Conservation (phyloP, 2,329 filamentous ascomycete species). For the Fusarium marasasianum region DNA sequence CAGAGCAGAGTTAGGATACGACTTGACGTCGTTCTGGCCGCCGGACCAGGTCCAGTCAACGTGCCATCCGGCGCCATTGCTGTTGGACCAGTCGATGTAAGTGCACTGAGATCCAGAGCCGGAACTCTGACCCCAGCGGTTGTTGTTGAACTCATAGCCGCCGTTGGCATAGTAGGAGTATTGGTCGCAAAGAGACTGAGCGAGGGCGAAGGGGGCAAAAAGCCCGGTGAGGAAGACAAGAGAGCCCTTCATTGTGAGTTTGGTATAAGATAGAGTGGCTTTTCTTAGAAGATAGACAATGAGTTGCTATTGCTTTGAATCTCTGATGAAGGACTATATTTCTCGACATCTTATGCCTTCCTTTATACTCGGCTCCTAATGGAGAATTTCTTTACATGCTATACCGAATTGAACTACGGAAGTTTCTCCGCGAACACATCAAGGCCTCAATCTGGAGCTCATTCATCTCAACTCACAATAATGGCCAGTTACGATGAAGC, state of each 20-base stretch:
- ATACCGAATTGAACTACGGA: constrained; percentile 9
- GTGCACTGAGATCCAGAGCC: constrained; percentile 12
- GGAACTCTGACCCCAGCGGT: constrained; percentile 13
- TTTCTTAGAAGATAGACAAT: neutral
- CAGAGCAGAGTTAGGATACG: constrained; percentile 10
- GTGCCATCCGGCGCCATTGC: constrained; percentile 16
- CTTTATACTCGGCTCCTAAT: neutral
- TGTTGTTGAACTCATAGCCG: constrained; percentile 20
- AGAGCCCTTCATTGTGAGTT: constrained; percentile 5
- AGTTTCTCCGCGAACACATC: constrained; percentile 1
- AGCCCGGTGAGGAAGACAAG: constrained; percentile 8
- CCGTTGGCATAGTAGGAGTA: constrained; percentile 17
- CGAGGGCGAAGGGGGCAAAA: constrained; percentile 3
- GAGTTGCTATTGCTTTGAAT: neutral
- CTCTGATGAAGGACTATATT: neutral
- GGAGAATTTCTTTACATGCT: neutral
- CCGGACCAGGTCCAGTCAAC: constrained; percentile 14
- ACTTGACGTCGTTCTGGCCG: constrained; percentile 7
- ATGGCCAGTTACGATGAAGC: neutral
- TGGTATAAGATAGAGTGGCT: neutral
- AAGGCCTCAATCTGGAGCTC: neutral
- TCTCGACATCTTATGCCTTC: neutral
- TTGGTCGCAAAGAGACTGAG: constrained; percentile 15
- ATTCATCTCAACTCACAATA: neutral
- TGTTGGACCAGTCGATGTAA: constrained; percentile 20